Base-by-base conservation (phyloP, 2,329 filamentous ascomycete species). In the Trichoderma harzianum region DNA sequence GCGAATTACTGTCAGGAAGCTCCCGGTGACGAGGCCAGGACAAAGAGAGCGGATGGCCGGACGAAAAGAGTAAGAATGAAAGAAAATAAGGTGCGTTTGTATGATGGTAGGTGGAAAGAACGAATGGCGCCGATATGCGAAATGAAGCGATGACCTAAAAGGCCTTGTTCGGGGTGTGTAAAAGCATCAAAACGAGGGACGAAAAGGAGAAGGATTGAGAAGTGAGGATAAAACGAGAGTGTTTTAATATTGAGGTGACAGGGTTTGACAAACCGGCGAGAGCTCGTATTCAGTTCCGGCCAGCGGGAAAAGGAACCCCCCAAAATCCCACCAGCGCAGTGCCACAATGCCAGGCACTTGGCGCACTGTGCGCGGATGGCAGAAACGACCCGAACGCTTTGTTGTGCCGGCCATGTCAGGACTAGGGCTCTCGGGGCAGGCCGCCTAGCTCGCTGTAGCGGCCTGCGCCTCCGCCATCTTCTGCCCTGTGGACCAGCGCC, bases 151-250 rank as follows among this genome's bases (percentile, higher is more conserved):
- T 16, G 66, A 69, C 66, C 66, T 14, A 34, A 61, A 61, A 24
- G 66, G 66, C 14, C 66, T 61, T 69, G 66, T 24, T 60, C 36
- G 7, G 57, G 36, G 28, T 53, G 39, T 24, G 39, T 24, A 28
- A 51, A 69, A 61, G 57, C 66, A 57, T 61, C 66, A 61, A 61
- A 39, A 72, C 61, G 43, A 64, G 65, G 26, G 65, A 57, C 66
- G 36, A 72, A 70, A 62, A 70, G 58, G 67, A 71, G 70, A 53
- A 67, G 55, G 71, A 43, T 61, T 55, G 58, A 34, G 39, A 69
- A 53, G 69, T 66, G 62, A 66, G 63, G 69, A 71, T 71, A 61
- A 36, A 66, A 67, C 53, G 61, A 70, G 68, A 70, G 70, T 72
- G 24, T 68, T 72, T 68, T 72, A 69, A 69, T 69, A 67, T 67